Evolutionary conservation across 169 alveolate genomes (phyloP), one percentile per base, ranked within the genome.

Genomic region (Eimeria mitis): DNA sequence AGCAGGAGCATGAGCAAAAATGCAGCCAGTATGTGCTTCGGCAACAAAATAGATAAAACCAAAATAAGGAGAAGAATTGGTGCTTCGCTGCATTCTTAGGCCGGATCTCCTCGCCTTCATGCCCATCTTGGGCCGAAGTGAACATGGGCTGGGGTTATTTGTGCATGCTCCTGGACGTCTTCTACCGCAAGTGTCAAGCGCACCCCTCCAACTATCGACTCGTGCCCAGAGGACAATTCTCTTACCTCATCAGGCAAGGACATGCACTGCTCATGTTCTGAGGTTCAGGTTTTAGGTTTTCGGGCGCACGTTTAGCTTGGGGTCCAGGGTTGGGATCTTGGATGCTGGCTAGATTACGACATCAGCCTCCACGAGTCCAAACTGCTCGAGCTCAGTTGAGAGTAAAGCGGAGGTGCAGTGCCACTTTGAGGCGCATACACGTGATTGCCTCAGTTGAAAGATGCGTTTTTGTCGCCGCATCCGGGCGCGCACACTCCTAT

Each of bases 141-240:
- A 96, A 96, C 81, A 84, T 75, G 9, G 97, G 95, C 76, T 96
- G 97, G 97, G 96, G 97, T 16, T 95, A 96, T 84, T 70, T 92
- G 95, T 89, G 95, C 37, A 88, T 96, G 42, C 95, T 96, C 37
- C 89, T 96, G 31, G 97, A 96, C 76, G 97, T 92, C 56, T 71
- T 96, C 88, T 84, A 75, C 79, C 92, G 88, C n/a, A 95, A 88
- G 68, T 81, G 94, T 76, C 78, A 71, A 49, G 61, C 89, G 23
- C 97, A 95, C 61, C 97, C 94, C 2, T 89, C 95, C 47, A 76
- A 81, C 94, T 96, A 92, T 65, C 95, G 97, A 25, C 89, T 96
- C n/a, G 84, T 96, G 79, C 96, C 97, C 56, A 83, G 97, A n/a
- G 97, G 97, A 9, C 91, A 88, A 25, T 96, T 52, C 70, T 91